These are phyloP conservation scores for Arctostaphylos glauca DNA, from an alignment of 148 eudicot species.

Conservation along the genomic window DNA sequence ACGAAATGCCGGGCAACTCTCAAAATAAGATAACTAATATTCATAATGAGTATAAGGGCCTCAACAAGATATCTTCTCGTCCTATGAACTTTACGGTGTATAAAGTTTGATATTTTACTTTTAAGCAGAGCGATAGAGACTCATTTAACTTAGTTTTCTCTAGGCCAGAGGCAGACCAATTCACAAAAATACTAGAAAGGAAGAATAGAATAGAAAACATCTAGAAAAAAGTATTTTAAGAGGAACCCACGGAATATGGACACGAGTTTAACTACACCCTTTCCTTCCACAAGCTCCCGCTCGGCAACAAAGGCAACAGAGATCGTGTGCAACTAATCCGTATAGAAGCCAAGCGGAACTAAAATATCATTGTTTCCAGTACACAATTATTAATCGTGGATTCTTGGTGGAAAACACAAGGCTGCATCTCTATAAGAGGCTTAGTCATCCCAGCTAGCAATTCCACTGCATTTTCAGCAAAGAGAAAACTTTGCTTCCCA, in stretches of 20 bases:
- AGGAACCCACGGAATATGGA: not conserved
- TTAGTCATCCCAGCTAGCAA: not conserved
- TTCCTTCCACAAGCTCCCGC: not conserved
- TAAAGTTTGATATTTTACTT: too few relatives aligned
- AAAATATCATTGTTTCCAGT: not conserved
- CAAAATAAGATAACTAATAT: not conserved
- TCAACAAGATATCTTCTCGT: too few relatives aligned
- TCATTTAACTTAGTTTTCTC: too few relatives aligned
- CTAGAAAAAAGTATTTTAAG: not conserved
- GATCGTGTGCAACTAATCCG: slow-evolving; percentile 8
- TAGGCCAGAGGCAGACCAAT: too few relatives aligned
- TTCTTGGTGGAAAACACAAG: not conserved
- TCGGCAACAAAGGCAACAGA: not conserved
- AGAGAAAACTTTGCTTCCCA: not conserved
- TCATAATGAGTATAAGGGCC: not conserved
- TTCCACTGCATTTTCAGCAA: not conserved
- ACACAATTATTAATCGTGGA: not conserved
- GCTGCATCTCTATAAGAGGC: not conserved
- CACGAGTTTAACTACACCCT: not conserved
- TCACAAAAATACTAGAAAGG: not conserved
- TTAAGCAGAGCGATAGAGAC: too few relatives aligned
- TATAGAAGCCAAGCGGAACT: not conserved
- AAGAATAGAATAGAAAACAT: not conserved
- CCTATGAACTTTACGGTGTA: too few relatives aligned
- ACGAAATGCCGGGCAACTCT: not conserved